Evolutionary conservation across 1,284 basidiomycete genomes (phyloP), one percentile per base, ranked within the genome.

Genomic region (Moesziomyces sp.): DNA sequence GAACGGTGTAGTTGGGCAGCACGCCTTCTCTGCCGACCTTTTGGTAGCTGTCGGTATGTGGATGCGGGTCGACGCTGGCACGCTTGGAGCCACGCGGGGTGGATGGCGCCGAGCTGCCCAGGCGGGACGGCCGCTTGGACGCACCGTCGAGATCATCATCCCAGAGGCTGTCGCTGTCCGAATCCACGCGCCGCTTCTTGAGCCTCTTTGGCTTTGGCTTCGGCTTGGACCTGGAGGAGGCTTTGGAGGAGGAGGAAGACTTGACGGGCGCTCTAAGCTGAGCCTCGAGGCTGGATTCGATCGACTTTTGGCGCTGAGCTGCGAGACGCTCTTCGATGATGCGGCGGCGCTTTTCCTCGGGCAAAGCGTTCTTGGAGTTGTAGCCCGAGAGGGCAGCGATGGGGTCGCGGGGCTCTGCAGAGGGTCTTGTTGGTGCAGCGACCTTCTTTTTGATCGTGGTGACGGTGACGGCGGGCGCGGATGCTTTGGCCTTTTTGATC

Each of bases 321-420:
- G 70, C 69, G 21, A 66, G 50, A 18, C 69, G 54, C 49, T 77
- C 75, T 40, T 77, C 65, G 42, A 71, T 70, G 58, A 77, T 77
- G 18, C 68, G 68, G 7, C 67, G 56, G 19, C 75, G 58, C 48
- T 71, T 74, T 28, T 77, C 67, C 35, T 77, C 72, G 23, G 75
- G 68, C 3, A 77, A 46, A 0, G 72, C 72, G 54, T 77, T 77
- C 42, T 67, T 68, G 43, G 72, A 52, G 34, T 62, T 56, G 53
- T 58, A 62, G 38, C 58, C 73, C 10, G 67, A 67, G 49, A 67
- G 59, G 10, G 67, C 62, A 23, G 63, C 67, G 42, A 70, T 75
- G 28, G 67, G 57, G 40, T 67, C 67, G 23, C 62, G 66, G n/a
- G 61, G 64, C 49, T 68, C 54, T 16, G 62, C 21, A 23, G 26